Conservation (phyloP, 495 filamentous ascomycete species). For the Aspergillus nanangensis region DNA sequence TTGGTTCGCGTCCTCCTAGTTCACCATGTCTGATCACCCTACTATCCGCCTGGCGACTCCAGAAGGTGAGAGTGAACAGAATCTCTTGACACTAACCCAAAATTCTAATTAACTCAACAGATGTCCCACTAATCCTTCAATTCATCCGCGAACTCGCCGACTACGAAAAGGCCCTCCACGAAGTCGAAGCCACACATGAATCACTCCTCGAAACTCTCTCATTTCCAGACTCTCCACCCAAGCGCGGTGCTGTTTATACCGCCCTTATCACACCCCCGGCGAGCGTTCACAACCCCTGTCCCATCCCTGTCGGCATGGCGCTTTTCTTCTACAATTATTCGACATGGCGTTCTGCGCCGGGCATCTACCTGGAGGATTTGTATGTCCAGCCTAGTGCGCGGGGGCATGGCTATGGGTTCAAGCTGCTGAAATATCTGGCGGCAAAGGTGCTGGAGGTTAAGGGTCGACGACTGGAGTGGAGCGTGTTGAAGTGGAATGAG, state of each 20-base stretch:
- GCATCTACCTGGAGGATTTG: slow-evolving; percentile 93
- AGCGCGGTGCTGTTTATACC: slow-evolving; percentile 39
- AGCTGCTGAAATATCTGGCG: slow-evolving; percentile 71
- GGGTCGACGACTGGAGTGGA: slow-evolving; percentile 85
- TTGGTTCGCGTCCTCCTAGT: neutral
- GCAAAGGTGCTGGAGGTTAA: slow-evolving; percentile 62
- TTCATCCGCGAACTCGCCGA: slow-evolving; percentile 84
- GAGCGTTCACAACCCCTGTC: slow-evolving; percentile 20
- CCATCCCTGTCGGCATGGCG: slow-evolving; percentile 52
- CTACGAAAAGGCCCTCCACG: slow-evolving; percentile 69
- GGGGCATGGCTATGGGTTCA: slow-evolving; percentile 73
- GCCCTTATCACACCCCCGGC: slow-evolving; percentile 35
- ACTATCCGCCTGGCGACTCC: slow-evolving; percentile 46
- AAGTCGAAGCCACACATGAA: slow-evolving; percentile 73
- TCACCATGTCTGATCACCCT: slow-evolving; percentile 34
- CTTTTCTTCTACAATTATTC: slow-evolving; percentile 71
- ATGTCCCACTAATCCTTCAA: slow-evolving; percentile 74
- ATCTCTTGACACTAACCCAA: too few species aligned
- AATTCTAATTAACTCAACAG: slow-evolving; percentile 42
- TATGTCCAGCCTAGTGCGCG: slow-evolving; percentile 71
- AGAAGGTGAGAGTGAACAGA: slow-evolving; percentile 28
- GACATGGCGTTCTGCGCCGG: slow-evolving; percentile 82
- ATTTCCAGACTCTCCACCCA: slow-evolving; percentile 49
- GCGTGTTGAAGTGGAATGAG: slow-evolving; percentile 86
- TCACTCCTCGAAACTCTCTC: slow-evolving; percentile 74